phyloP scores from a whole-genome alignment of 2,329 filamentous ascomycete species.

The Colletotrichum sp. region DNA sequence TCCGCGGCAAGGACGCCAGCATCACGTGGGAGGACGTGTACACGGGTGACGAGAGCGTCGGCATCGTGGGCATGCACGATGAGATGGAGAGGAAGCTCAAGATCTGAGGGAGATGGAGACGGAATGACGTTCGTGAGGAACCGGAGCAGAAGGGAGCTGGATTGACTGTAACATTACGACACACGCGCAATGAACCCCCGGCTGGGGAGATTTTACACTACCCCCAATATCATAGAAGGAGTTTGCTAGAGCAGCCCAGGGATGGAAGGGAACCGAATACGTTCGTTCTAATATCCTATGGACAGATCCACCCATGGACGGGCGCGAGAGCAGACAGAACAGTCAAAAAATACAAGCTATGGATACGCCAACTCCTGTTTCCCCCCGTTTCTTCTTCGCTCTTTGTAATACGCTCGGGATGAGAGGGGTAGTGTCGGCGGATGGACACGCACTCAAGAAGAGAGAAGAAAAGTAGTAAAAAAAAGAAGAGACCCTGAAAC shows the following conservation, averaged over 20 bases:
- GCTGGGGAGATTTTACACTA: neutral
- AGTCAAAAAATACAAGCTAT: slow-evolving; percentile 27
- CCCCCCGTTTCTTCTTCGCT: slow-evolving; percentile 25
- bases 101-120: slow-evolving; percentile 56
- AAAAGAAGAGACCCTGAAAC: slow-evolving; percentile 17
- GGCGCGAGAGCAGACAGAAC: slow-evolving; percentile 15
- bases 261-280: slow-evolving; percentile 2
- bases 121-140: neutral
- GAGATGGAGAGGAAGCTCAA: slow-evolving; percentile 94
- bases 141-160: neutral
- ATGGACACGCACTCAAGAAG: neutral
- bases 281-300: slow-evolving; percentile 22
- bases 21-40: slow-evolving; percentile 96
- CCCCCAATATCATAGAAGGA: neutral
- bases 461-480: slow-evolving; percentile 23
- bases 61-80: slow-evolving; percentile 77
- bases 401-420: slow-evolving; percentile 21
- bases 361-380: slow-evolving; percentile 30
- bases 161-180: slow-evolving; percentile 9
- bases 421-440: neutral
- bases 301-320: slow-evolving; percentile 19
- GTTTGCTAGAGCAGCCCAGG: neutral
- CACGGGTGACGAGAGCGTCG: slow-evolving; percentile 75
- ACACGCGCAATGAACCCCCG: slow-evolving; percentile 2
- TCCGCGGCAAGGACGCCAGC: slow-evolving; percentile 78